These are phyloP conservation scores for Sphagnum contortum DNA, from an alignment of 225 moss, liverwort and hornwort genomes.

Conservation along the genomic window DNA sequence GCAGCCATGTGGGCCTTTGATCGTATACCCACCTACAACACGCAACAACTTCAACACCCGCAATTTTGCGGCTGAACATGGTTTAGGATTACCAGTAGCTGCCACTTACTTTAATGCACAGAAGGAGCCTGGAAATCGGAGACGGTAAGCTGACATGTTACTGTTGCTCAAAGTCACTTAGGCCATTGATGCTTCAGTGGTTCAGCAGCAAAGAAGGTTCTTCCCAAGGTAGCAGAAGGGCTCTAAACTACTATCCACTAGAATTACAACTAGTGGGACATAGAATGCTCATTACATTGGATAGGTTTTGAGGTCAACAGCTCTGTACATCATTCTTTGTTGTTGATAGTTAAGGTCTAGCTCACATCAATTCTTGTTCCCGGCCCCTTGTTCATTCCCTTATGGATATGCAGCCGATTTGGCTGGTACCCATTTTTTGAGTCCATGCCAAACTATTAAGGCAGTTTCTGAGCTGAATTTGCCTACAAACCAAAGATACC, in stretches of 20 bases:
- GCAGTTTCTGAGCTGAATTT: too few species aligned
- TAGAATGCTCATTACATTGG: neutral
- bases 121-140: conserved; percentile 80
- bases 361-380: too few species aligned
- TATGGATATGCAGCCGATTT: too few species aligned
- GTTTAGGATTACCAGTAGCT: conserved; percentile 77
- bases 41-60: conserved; percentile 78
- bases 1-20: conserved; percentile 48
- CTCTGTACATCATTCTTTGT: conserved; percentile 3
- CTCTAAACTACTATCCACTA: neutral
- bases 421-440: too few species aligned
- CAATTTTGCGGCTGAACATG: conserved; percentile 60
- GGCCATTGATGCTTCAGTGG: too few species aligned
- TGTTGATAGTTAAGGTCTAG: neutral
- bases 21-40: conserved; percentile 40
- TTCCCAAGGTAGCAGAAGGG: neutral
- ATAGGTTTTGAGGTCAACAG: neutral
- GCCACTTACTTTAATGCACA: conserved; percentile 91
- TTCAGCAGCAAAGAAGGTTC: neutral
- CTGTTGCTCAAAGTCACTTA: too few species aligned
- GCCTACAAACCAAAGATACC: too few species aligned
- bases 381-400: too few species aligned
- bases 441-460: too few species aligned
- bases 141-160: conserved; percentile 30
- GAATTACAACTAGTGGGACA: too few species aligned